Evolutionary conservation across 2,329 filamentous ascomycete species (phyloP), one percentile per base, ranked within the genome.

Genomic region (Fusarium nodosum): DNA sequence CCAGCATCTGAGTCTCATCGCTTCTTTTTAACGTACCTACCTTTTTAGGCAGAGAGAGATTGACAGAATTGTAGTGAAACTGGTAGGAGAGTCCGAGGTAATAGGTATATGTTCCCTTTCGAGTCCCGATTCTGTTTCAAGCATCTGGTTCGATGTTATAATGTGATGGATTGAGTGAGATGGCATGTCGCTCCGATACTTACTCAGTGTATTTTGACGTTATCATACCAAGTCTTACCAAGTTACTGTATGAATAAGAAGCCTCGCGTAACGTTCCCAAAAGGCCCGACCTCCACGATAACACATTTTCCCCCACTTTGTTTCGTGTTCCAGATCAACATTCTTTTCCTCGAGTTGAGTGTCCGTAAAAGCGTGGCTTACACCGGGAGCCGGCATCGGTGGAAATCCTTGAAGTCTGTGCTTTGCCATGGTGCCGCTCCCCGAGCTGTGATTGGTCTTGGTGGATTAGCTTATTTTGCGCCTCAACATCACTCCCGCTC

Each of bases 381-480:
- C 56, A 55, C 66, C 64, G 67, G 56, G 66, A 64, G 48, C 71
- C 71, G 66, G 68, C 63, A 73, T 72, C 71, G 71, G 65, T 50
- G n/a, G 44, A 20, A 52, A 52, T 39, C 39, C 56, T 50, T 45
- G 31, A 47, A 47, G 36, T 55, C 50, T 51, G 47, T 55, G 53
- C 68, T 46, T 48, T 34, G 41, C 41, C 30, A 42, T 68, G 51
- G 44, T 69, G 53, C 54, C 53, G 38, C 56, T 34, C 11, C 41
- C 44, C 18, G 22, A 22, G 34, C 30, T 46, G 36, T 42, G 18
- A 69, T 70, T 69, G 66, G 62, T 39, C 47, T 51, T 39, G 15
- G 39, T 20, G 39, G 18, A 50, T 70, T 70, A 64, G 64, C 66
- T 67, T 67, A 62, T 57, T 58, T 54, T 16, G 36, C 60, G 47